Conservation (phyloP, 768 basidiomycete genomes). For the Tylopilus vinaceipallidus region DNA sequence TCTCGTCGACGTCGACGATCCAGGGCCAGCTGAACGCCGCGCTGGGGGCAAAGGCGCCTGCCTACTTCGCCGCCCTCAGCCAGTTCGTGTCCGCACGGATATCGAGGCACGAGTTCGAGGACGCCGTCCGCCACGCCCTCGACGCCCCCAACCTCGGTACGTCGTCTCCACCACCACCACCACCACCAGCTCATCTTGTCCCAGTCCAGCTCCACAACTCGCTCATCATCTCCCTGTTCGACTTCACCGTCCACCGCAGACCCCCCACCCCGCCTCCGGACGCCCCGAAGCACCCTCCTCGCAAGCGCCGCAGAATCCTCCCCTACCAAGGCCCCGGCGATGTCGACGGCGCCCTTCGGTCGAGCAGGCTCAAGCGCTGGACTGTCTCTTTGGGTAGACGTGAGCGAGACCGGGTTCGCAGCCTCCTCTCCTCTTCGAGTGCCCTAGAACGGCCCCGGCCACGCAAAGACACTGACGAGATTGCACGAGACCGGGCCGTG, state of each 20-base stretch:
- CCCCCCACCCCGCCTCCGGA: slow-evolving; percentile 65
- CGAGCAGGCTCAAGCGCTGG: slow-evolving; percentile 71
- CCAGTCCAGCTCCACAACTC: slow-evolving; percentile 83
- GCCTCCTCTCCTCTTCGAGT: slow-evolving; percentile 44
- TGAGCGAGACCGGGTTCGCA: slow-evolving; percentile 70
- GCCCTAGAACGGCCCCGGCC: slow-evolving; percentile 45
- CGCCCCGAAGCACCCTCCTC: slow-evolving; percentile 56
- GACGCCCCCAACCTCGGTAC: slow-evolving; percentile 54
- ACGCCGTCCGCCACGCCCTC: slow-evolving; percentile 58
- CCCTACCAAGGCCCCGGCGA: slow-evolving; percentile 74
- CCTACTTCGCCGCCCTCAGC: slow-evolving; percentile 64
- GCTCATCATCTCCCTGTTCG: slow-evolving; percentile 79
- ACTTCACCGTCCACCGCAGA: slow-evolving; percentile 70
- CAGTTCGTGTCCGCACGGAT: slow-evolving; percentile 65
- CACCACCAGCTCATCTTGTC: slow-evolving; percentile 8
- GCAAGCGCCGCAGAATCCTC: slow-evolving; percentile 64
- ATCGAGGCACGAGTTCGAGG: slow-evolving; percentile 77
- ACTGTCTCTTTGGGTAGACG: slow-evolving; percentile 66
- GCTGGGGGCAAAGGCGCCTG: slow-evolving; percentile 56
- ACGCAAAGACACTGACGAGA: slow-evolving; percentile 59
- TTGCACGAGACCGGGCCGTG: slow-evolving; percentile 67
- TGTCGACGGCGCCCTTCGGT: slow-evolving; percentile 53
- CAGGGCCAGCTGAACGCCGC: slow-evolving; percentile 63
- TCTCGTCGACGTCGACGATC: slow-evolving; percentile 71
- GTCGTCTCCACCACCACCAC: slow-evolving; percentile 4